Percentiles rank a stretch among this genome's conserved stretches.
Conservation (phyloP, 2,329 filamentous ascomycete genomes). For the Fusarium redolens region DNA sequence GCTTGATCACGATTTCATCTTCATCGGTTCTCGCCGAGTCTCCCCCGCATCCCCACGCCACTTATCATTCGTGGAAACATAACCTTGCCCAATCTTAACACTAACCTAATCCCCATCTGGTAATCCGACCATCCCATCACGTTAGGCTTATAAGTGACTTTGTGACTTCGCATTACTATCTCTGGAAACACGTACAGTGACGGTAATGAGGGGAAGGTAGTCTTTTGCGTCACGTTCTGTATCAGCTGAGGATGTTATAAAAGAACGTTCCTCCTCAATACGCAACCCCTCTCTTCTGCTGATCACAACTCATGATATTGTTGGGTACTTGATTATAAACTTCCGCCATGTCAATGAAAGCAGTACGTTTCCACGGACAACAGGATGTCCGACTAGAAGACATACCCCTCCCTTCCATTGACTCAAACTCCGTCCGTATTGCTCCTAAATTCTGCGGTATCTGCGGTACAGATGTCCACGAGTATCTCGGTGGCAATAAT, state of each 20-base stretch:
- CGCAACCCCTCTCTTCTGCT: background rate
- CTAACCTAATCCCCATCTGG: slow-evolving; percentile 3
- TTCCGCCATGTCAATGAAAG: background rate
- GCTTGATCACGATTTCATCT: background rate
- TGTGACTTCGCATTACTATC: slow-evolving; percentile 25
- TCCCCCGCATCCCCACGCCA: slow-evolving; percentile 1
- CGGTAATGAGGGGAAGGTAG: slow-evolving; percentile 5
- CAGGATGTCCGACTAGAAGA: slow-evolving; percentile 14
- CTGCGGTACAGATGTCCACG: slow-evolving; percentile 21
- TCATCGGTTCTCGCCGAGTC: background rate
- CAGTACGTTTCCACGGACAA: slow-evolving; percentile 16
- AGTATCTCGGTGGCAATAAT: slow-evolving; percentile 22
- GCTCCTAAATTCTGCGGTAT: slow-evolving; percentile 9
- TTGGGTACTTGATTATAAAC: background rate
- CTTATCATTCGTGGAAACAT: slow-evolving; percentile 3
- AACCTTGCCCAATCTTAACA: background rate
- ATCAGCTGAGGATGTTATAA: background rate
- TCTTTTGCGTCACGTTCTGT: slow-evolving; percentile 10
- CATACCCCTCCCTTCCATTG: background rate
- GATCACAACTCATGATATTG: background rate
- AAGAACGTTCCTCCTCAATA: background rate
- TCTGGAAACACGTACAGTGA: slow-evolving; percentile 1
- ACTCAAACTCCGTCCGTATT: slow-evolving; percentile 4
- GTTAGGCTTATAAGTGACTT: slow-evolving; percentile 2
- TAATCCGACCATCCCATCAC: slow-evolving; percentile 15